phyloP scores from a whole-genome alignment of 1,284 basidiomycete species.

The Inonotus hispidus region DNA sequence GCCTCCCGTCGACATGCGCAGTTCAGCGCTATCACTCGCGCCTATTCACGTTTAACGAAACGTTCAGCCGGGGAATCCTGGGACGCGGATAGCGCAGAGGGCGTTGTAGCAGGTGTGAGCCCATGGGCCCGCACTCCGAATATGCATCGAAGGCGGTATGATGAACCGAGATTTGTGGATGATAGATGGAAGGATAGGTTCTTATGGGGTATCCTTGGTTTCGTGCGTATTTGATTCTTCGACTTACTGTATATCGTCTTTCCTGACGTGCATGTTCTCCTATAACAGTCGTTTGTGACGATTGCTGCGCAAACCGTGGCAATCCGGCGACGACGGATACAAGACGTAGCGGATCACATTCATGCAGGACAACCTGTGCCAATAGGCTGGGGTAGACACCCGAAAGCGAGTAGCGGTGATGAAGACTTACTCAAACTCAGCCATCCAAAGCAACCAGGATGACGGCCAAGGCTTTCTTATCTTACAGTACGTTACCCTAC shows the following conservation, averaged over 20 bases:
- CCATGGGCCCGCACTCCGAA: slow-evolving; percentile 29
- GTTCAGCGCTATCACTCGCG: slow-evolving; percentile 56
- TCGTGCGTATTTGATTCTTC: slow-evolving; percentile 3
- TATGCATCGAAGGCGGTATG: slow-evolving; percentile 32
- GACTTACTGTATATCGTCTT: not conserved
- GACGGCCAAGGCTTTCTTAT: not conserved
- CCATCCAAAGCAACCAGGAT: not conserved
- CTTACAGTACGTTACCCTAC: not conserved
- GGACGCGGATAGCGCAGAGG: slow-evolving; percentile 30
- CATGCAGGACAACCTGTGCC: not conserved
- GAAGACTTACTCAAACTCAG: not conserved
- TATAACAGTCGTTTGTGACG: slow-evolving; percentile 9
- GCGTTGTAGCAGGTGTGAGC: slow-evolving; percentile 23
- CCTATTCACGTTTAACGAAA: slow-evolving; percentile 47
- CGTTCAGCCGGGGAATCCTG: not conserved
- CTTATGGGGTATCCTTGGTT: slow-evolving; percentile 26
- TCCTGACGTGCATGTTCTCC: not conserved
- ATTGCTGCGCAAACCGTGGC: not conserved
- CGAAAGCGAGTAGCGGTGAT: not conserved
- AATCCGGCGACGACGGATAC: not conserved
- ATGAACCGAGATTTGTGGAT: slow-evolving; percentile 27
- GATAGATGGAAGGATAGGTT: slow-evolving; percentile 54
- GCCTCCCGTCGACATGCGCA: slow-evolving; percentile 41
- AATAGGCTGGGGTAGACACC: not conserved
- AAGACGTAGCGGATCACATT: not conserved